phyloP scores from a whole-genome alignment of 1,139 yeast genomes.

The Taphrina communis region DNA sequence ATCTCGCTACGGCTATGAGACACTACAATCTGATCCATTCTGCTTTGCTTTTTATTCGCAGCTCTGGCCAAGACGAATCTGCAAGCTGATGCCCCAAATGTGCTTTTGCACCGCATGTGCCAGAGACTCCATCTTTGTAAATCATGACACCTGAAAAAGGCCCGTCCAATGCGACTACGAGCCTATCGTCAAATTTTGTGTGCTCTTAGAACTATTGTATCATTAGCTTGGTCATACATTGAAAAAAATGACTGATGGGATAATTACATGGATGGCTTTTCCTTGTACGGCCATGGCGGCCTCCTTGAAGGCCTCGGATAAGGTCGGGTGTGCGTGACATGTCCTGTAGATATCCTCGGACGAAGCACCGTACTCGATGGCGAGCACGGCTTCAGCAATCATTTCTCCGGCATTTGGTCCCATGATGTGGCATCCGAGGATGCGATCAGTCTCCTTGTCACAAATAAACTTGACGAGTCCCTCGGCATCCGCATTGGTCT shows the following conservation, averaged over 20 bases:
- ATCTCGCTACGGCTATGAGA: neutral
- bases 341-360: slow-evolving; percentile 97
- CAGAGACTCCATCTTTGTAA: too few species aligned
- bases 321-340: slow-evolving; percentile 98
- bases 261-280: slow-evolving; percentile 75
- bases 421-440: slow-evolving; percentile 94
- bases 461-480: slow-evolving; percentile 96
- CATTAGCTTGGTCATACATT: neutral
- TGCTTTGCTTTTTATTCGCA: too few species aligned
- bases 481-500: slow-evolving; percentile 95
- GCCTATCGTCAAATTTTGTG: neutral
- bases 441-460: slow-evolving; percentile 96
- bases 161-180: too few species aligned
- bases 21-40: neutral
- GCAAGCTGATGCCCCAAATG: neutral
- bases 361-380: slow-evolving; percentile 97
- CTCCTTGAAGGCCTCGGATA: slow-evolving; percentile 97
- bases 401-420: slow-evolving; percentile 99
- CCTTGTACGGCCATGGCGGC: slow-evolving; percentile 93
- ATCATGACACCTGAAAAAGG: too few species aligned
- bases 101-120: too few species aligned
- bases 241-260: too few species aligned
- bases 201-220: neutral
- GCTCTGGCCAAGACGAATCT: neutral
- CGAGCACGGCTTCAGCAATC: slow-evolving; percentile 98